These are phyloP conservation scores for Hypomontagnella monticulosa DNA, from an alignment of 495 filamentous ascomycete species.

Conservation along the genomic window DNA sequence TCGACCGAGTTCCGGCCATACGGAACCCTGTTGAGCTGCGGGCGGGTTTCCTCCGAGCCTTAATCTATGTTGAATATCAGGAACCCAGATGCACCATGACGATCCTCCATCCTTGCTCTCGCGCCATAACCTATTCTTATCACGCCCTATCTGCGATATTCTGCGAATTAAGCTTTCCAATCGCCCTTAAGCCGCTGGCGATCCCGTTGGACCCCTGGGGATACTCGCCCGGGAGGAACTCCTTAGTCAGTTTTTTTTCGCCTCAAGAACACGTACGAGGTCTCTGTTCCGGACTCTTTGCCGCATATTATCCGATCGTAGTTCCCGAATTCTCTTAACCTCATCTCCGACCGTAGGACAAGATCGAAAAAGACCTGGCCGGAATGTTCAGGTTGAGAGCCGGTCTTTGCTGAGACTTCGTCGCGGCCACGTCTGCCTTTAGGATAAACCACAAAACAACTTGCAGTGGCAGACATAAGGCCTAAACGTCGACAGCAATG, in stretches of 20 bases:
- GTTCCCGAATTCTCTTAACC: not conserved
- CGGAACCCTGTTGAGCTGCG: constrained; percentile 28
- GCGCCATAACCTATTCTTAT: constrained; percentile 35
- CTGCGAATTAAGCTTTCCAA: constrained; percentile 24
- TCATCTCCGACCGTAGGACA: not conserved
- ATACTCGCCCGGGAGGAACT: constrained; percentile 17
- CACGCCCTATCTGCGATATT: not conserved
- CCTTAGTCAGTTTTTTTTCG: constrained; percentile 29
- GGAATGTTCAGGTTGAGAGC: constrained; percentile 21
- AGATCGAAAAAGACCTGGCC: constrained; percentile 13
- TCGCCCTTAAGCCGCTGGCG: constrained; percentile 28
- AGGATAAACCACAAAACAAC: not conserved
- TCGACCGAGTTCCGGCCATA: constrained; percentile 19
- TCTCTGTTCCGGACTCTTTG: constrained; percentile 11
- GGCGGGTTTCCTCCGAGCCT: constrained; percentile 31
- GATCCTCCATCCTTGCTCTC: constrained; percentile 27
- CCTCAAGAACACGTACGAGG: constrained; percentile 8
- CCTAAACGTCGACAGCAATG: not conserved
- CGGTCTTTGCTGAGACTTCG: constrained; percentile 17
- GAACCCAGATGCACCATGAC: constrained; percentile 36
- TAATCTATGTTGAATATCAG: constrained; percentile 39
- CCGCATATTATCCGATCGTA: constrained; percentile 19
- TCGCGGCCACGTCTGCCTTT: constrained; percentile 9
- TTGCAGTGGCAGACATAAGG: not conserved
- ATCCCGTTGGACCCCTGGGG: constrained; percentile 31